These are phyloP conservation scores for Zygnema circumcarinatum DNA, from an alignment of 139 green algal genomes.

Conservation along the genomic window DNA sequence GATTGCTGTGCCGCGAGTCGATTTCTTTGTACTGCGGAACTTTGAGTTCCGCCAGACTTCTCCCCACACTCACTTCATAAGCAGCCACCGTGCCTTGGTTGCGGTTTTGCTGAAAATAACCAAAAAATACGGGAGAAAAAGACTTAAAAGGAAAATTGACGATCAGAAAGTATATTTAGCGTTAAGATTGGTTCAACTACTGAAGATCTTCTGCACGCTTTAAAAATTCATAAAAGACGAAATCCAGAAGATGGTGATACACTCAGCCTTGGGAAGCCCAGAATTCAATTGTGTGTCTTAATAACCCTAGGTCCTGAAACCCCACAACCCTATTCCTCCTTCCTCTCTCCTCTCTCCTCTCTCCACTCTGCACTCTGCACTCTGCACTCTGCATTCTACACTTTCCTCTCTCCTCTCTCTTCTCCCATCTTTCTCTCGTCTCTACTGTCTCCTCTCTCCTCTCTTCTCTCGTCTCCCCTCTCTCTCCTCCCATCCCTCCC, in stretches of 20 bases:
- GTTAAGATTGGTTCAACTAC: too few species aligned
- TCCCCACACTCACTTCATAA: constrained; percentile 44
- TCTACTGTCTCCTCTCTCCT: neutral
- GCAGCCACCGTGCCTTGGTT: constrained; percentile 30
- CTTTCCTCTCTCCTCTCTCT: neutral
- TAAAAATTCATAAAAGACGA: too few species aligned
- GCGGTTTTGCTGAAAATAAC: constrained; percentile 26
- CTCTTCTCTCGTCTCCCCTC: neutral
- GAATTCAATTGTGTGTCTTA: too few species aligned
- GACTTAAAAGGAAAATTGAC: too few species aligned
- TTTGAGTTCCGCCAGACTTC: constrained; percentile 59
- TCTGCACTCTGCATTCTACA: neutral
- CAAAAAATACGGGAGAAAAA: too few species aligned
- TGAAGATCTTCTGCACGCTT: too few species aligned
- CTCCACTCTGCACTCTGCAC: neutral
- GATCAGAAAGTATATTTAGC: too few species aligned
- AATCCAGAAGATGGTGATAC: too few species aligned
- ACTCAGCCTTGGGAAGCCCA: too few species aligned
- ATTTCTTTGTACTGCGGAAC: constrained; percentile 78
- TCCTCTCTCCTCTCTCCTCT: neutral
- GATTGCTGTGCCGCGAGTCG: constrained; percentile 68
- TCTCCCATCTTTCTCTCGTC: neutral
- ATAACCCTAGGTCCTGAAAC: too few species aligned
- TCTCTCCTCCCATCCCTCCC: neutral
- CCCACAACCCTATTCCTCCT: neutral